Evolutionary conservation across 2,329 filamentous ascomycete genomes (phyloP), one percentile per base, ranked within the genome.

Genomic region (Passalora sequoiae): DNA sequence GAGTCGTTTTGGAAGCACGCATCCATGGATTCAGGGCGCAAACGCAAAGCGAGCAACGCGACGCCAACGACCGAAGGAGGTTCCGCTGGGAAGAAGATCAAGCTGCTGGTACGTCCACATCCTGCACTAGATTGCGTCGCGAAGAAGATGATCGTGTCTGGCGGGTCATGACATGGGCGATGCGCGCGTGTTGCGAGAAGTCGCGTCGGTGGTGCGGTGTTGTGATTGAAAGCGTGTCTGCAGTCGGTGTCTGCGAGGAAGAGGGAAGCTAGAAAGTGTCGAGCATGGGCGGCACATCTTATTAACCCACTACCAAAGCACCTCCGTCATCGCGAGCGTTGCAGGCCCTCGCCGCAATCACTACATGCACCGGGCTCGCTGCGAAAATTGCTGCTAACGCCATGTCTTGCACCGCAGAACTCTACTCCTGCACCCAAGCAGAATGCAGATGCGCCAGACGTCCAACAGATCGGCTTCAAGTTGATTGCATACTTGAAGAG

Each of bases 401-500:
- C 30, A n/a, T n/a, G n/a, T n/a, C n/a, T n/a, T n/a, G n/a, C n/a
- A n/a, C 38, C 37, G 37, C 51, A 62, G 59, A 62, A 62, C 55
- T 58, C 56, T 32, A n/a, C 24, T 6, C 54, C 55, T 43, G 51
- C 55, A 28, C 43, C 50, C 38, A 54, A 47, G 38, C 38, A 44
- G 36, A 38, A 41, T 30, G 37, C 42, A 20, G 38, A 12, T 20
- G 41, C 48, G 49, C 44, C 44, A 9, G 40, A 45, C 10, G 75
- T 61, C n/a, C 57, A 58, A 40, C 45, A 81, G 43, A 77, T 81
- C 58, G 88, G 88, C 27, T 68, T 86, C 56, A 77, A 76, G 53
- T 85, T 94, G 59, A 69, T 94, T 32, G 80, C 86, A 41, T 81
- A 83, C 60, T 78, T 94, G 60, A 82, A 82, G 56, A 75, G 78